Percentiles rank a stretch among this genome's conserved stretches.
Conservation (phyloP, 305 asterid genomes). For the Fraxinus sp. region DNA sequence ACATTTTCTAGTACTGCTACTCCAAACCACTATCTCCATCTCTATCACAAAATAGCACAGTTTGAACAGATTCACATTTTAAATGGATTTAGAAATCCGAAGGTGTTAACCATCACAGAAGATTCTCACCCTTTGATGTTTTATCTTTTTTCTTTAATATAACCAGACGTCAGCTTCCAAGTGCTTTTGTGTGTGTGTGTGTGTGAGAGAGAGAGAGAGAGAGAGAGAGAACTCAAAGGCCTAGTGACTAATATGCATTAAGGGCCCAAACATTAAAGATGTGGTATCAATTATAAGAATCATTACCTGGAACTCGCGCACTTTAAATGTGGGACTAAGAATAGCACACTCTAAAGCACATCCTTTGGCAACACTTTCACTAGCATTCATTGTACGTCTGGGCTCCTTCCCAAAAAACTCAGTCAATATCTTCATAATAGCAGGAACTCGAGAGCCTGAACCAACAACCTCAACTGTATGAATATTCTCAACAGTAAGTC, state of each 20-base stretch:
- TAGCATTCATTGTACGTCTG: slow-evolving; percentile 88
- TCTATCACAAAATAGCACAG: neutral
- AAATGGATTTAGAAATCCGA: neutral
- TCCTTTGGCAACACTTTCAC: slow-evolving; percentile 90
- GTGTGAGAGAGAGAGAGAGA: neutral
- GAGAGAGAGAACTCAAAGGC: neutral
- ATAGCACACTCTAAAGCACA: slow-evolving; percentile 85
- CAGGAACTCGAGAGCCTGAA: slow-evolving; percentile 94
- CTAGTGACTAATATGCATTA: too few species aligned
- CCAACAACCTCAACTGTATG: slow-evolving; percentile 89
- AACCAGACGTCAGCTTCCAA: neutral
- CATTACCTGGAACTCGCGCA: slow-evolving; percentile 83
- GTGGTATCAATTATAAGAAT: neutral
- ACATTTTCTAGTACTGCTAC: neutral
- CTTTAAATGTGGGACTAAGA: slow-evolving; percentile 89
- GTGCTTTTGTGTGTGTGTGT: neutral
- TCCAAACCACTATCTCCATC: neutral
- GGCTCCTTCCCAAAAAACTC: slow-evolving; percentile 88
- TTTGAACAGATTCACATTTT: neutral
- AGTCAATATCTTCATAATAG: slow-evolving; percentile 65
- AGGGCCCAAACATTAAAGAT: neutral
- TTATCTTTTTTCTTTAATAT: neutral
- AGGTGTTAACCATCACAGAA: neutral
- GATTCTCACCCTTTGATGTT: neutral
- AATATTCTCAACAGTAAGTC: slow-evolving; percentile 52